Conservation (phyloP, 1,284 basidiomycete species). For the Naganishia cerealis region DNA sequence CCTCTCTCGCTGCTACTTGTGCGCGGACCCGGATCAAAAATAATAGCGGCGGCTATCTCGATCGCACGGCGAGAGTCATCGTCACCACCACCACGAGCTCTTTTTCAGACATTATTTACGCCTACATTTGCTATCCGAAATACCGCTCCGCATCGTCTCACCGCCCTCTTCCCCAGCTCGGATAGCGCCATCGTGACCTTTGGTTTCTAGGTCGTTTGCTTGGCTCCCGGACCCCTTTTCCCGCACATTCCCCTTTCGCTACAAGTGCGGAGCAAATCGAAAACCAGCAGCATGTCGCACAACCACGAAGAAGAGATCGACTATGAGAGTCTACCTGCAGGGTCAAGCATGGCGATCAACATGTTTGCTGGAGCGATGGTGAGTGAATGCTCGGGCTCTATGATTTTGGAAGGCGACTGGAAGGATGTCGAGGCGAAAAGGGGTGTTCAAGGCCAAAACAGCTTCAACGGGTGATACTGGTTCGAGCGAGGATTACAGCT, state of each 20-base stretch:
- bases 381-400: slow-evolving; percentile 51
- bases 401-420: not conserved
- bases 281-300: slow-evolving; percentile 27
- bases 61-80: slow-evolving; percentile 1
- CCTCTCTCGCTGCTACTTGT: not conserved
- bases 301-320: slow-evolving; percentile 50
- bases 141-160: not conserved
- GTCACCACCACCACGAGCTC: not conserved
- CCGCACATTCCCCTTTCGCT: not conserved
- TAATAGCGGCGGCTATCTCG: not conserved
- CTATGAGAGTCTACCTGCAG: slow-evolving; percentile 53
- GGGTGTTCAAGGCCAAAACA: not conserved
- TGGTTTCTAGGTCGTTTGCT: not conserved
- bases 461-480: not conserved
- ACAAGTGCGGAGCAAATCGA: not conserved
- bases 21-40: not conserved
- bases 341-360: slow-evolving; percentile 54
- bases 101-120: not conserved
- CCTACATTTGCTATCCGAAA: not conserved
- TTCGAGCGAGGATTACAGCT: not conserved
- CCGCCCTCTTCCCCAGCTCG: not conserved
- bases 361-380: slow-evolving; percentile 96
- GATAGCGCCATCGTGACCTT: not conserved
- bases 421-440: not conserved
- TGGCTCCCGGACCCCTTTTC: not conserved